Evolutionary conservation across 202 grass and related monocot genomes (phyloP).

Genomic region (Alloteropsis angusta): DNA sequence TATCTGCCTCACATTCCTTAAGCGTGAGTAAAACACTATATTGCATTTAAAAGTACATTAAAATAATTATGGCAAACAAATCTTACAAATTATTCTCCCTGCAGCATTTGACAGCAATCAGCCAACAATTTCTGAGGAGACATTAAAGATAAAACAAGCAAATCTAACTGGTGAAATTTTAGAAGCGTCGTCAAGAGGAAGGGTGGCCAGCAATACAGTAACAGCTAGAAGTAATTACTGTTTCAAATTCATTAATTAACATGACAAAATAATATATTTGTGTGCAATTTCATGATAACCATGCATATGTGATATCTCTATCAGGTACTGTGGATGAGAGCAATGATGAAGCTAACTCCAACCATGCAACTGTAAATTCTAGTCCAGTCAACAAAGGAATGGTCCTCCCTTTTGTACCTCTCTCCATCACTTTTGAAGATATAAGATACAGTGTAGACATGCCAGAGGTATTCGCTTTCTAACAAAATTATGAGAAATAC

Average conservation of each 20-base stretch:
- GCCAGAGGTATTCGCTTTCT: conserved; percentile 56
- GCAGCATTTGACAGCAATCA: conserved; percentile 65
- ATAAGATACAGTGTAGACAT: conserved; percentile 82
- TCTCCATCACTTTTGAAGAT: conserved; percentile 68
- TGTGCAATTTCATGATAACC: not conserved
- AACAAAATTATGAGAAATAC: not conserved
- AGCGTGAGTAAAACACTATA: conserved; percentile 39
- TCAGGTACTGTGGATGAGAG: conserved; percentile 23
- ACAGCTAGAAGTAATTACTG: conserved; percentile 30
- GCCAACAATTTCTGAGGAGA: conserved; percentile 67
- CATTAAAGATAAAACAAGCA: conserved; percentile 61
- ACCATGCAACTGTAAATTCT: conserved; percentile 39
- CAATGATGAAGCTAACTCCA: conserved; percentile 35
- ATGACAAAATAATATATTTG: conserved; percentile 6
- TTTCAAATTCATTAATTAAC: not conserved
- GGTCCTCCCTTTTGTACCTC: conserved; percentile 80
- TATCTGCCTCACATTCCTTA: conserved; percentile 57
- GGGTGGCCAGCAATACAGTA: conserved; percentile 17
- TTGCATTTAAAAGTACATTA: not conserved
- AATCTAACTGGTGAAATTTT: conserved; percentile 74
- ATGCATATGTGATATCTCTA: conserved; percentile 13
- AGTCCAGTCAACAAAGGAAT: conserved; percentile 66
- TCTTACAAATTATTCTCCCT: not conserved
- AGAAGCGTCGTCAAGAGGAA: conserved; percentile 49
- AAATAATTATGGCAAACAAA: conserved; percentile 11